Conservation (phyloP, 2,329 filamentous ascomycete genomes). For the Botrytis squamosa region DNA sequence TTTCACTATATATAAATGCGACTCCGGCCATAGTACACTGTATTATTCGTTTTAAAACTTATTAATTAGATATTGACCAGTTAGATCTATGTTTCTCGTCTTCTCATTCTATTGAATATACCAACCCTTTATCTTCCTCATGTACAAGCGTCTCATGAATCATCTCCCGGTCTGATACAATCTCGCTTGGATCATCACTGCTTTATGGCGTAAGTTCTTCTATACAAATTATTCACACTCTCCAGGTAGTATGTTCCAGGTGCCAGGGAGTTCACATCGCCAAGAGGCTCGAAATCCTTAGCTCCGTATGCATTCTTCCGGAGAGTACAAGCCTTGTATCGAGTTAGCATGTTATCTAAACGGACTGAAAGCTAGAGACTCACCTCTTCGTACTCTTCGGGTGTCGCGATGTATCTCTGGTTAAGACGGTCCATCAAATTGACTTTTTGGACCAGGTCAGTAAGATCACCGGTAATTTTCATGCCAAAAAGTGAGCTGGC, state of each 20-base stretch:
- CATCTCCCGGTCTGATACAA: background rate
- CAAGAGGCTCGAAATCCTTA: background rate
- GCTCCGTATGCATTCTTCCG: background rate
- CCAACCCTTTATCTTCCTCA: background rate
- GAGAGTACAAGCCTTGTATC: background rate
- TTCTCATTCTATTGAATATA: background rate
- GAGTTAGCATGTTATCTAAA: background rate
- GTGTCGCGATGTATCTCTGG: background rate
- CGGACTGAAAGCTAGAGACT: background rate
- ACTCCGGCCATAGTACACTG: background rate
- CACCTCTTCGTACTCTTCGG: slow-evolving; percentile 2
- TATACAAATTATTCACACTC: background rate
- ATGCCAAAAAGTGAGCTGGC: slow-evolving; percentile 1
- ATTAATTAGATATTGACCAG: background rate
- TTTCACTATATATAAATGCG: background rate
- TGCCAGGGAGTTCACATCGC: background rate
- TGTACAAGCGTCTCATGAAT: background rate
- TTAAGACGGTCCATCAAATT: slow-evolving; percentile 2
- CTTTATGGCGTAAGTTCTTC: background rate
- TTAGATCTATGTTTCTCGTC: background rate
- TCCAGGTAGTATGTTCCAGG: background rate
- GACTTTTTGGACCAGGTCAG: background rate
- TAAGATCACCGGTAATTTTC: background rate
- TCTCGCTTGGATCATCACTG: background rate
- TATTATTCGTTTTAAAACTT: background rate